Evolutionary conservation across 75 land plant genomes (phyloP).

Genomic region (Pinus tabuliformis): DNA sequence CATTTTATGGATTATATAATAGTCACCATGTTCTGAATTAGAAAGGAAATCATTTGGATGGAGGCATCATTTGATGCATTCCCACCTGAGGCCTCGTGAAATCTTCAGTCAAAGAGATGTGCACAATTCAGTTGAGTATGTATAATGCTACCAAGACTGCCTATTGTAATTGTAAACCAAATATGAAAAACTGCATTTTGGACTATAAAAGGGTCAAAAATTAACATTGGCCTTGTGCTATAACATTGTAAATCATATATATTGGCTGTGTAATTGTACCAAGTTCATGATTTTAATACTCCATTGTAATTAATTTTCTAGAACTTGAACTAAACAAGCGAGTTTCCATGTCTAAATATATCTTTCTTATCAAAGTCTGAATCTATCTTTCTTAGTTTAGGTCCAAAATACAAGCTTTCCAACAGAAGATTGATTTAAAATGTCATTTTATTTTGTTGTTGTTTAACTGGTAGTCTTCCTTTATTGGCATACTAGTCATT

Average conservation of each 20-base stretch:
- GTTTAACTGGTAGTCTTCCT: too few species aligned
- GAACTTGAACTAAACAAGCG: too few species aligned
- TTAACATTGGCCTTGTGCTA: background rate
- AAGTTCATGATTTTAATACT: background rate
- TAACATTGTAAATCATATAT: background rate
- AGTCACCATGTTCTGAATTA: background rate
- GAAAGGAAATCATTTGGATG: background rate
- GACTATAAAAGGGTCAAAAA: background rate
- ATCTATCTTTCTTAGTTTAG: too few species aligned
- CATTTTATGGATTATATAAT: background rate
- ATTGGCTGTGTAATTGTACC: background rate
- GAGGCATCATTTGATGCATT: background rate
- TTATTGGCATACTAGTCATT: too few species aligned
- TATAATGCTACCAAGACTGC: background rate
- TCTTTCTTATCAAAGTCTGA: too few species aligned
- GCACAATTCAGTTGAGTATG: background rate
- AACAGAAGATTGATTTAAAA: too few species aligned
- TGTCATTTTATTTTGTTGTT: too few species aligned
- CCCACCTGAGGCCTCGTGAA: background rate
- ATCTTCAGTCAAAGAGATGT: background rate
- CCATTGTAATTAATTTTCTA: background rate
- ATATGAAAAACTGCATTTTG: background rate
- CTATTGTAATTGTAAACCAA: background rate
- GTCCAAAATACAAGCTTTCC: too few species aligned
- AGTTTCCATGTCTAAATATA: too few species aligned